Evolutionary conservation across 164 flowering plant species (phyloP).

Genomic region (Umbilicus rupestris): DNA sequence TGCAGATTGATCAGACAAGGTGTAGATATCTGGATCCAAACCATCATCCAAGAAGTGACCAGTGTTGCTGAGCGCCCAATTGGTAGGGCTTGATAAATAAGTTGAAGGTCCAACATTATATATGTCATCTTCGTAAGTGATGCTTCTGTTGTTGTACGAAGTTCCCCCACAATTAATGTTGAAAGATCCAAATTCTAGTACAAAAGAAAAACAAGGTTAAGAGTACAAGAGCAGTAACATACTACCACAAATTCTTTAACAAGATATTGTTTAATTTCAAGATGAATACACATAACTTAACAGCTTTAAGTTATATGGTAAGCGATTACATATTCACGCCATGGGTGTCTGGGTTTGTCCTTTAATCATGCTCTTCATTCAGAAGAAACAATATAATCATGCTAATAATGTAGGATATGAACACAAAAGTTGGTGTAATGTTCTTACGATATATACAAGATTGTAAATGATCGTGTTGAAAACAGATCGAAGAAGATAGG

Average conservation of each 20-base stretch:
- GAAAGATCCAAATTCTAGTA: slow-evolving; percentile 19
- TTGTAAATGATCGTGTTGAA: too few species aligned
- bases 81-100: slow-evolving; percentile 12
- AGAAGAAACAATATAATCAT: background rate
- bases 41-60: slow-evolving; percentile 45
- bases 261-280: background rate
- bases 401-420: background rate
- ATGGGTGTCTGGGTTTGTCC: slow-evolving; percentile 10
- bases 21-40: slow-evolving; percentile 8
- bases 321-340: too few species aligned
- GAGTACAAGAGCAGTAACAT: background rate
- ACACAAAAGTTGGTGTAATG: background rate
- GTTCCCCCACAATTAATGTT: slow-evolving; percentile 49
- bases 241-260: background rate
- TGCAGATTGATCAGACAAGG: slow-evolving; percentile 15
- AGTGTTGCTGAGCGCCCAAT: slow-evolving; percentile 59
- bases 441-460: too few species aligned
- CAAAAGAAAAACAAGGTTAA: background rate
- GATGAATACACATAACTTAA: too few species aligned
- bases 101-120: slow-evolving; percentile 18
- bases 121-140: slow-evolving; percentile 22
- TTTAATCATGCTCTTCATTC: background rate
- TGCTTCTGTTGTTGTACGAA: slow-evolving; percentile 16
- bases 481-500: background rate
- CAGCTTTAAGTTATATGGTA: background rate